These are phyloP conservation scores for Mucuna pruriens DNA, from an alignment of 306 rosid species.

Conservation along the genomic window DNA sequence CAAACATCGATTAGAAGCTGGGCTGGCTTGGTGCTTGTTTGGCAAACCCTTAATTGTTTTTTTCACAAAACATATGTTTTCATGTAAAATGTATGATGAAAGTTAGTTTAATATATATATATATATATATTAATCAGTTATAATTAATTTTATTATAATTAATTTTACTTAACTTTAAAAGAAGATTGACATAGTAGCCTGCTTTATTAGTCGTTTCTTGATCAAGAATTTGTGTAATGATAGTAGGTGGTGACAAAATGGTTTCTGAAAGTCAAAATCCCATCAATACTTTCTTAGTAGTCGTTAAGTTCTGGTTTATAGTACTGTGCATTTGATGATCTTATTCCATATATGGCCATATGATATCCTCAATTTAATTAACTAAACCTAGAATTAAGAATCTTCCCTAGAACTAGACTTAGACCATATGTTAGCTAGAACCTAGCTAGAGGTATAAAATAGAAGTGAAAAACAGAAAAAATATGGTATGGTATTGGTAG, in stretches of 20 bases:
- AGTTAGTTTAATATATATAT: background rate
- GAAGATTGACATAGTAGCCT: background rate
- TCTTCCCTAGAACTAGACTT: background rate
- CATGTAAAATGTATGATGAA: background rate
- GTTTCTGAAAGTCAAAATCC: background rate
- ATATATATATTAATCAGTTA: too few relatives aligned
- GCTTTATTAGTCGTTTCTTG: background rate
- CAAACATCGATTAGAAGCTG: background rate
- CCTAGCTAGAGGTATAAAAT: background rate
- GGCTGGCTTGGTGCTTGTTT: background rate
- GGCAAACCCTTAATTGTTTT: background rate
- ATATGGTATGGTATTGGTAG: background rate
- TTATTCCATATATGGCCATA: background rate
- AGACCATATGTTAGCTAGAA: background rate
- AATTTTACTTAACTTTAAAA: background rate
- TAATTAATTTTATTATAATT: background rate
- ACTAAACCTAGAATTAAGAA: background rate
- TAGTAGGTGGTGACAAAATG: background rate
- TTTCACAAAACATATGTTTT: background rate
- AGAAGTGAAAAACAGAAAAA: background rate
- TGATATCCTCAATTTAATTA: background rate
- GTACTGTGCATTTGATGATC: background rate
- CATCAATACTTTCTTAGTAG: constrained; percentile 16
- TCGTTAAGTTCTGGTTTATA: constrained; percentile 24
- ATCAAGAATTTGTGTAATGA: background rate